Conservation (phyloP, 2,329 filamentous ascomycete species). For the Aureobasidium musti region DNA sequence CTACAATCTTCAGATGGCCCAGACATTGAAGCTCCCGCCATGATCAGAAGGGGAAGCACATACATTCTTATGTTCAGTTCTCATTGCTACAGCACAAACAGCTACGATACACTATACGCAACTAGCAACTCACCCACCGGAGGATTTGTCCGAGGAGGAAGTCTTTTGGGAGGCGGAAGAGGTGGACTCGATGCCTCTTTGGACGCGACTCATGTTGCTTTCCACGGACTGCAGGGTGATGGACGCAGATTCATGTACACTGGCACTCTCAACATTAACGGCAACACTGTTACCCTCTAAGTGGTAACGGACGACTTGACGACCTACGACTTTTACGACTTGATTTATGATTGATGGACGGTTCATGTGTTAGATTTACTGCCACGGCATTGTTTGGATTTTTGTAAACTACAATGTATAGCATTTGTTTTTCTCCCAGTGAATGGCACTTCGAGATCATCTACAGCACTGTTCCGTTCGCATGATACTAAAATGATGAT, state of each 20-base stretch:
- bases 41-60: conserved; percentile 34
- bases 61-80: conserved; percentile 40
- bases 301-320: background rate
- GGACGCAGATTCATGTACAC: conserved; percentile 33
- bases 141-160: conserved; percentile 30
- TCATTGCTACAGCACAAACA: conserved; percentile 37
- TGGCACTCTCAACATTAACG: conserved; percentile 24
- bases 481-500: no score
- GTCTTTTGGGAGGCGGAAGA: conserved; percentile 30
- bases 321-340: conserved; percentile 5
- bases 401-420: background rate
- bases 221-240: conserved; percentile 35
- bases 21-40: conserved; percentile 37
- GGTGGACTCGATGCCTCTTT: conserved; percentile 33
- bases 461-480: no score
- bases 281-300: conserved; percentile 13
- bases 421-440: no score
- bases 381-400: background rate
- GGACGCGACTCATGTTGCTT: conserved; percentile 33
- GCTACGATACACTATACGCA: conserved; percentile 37
- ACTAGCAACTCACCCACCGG: conserved; percentile 30
- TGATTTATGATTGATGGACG: background rate
- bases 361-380: background rate
- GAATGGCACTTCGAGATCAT: no score
- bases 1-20: conserved; percentile 37